phyloP scores from a whole-genome alignment of 495 filamentous ascomycete species.

The Cryomyces minteri region DNA sequence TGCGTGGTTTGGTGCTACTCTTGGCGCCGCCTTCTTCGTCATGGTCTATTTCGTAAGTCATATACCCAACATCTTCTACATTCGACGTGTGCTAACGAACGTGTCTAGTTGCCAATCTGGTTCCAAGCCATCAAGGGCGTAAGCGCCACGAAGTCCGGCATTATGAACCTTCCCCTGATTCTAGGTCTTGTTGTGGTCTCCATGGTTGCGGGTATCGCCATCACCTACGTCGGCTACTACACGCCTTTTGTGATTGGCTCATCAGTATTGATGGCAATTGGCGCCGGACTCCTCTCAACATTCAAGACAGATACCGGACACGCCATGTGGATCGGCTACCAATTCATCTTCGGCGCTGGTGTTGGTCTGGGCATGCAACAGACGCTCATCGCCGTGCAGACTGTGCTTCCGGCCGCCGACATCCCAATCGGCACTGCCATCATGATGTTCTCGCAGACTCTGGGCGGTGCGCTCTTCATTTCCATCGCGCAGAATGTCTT shows the following conservation, averaged over 20 bases:
- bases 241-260: conserved; percentile 50
- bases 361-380: conserved; percentile 52
- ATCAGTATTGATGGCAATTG: conserved; percentile 40
- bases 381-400: conserved; percentile 48
- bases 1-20: conserved; percentile 31
- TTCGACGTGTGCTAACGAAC: not conserved
- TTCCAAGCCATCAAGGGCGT: conserved; percentile 71
- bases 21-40: conserved; percentile 51
- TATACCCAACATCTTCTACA: no score
- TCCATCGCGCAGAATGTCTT: conserved; percentile 60
- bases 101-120: conserved; percentile 58
- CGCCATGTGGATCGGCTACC: conserved; percentile 62
- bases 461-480: conserved; percentile 51
- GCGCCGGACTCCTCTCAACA: conserved; percentile 50
- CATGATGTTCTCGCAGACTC: conserved; percentile 51
- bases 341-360: conserved; percentile 50
- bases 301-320: conserved; percentile 33
- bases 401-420: conserved; percentile 39
- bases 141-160: conserved; percentile 49
- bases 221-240: conserved; percentile 56
- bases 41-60: conserved; percentile 27
- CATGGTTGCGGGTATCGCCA: conserved; percentile 38
- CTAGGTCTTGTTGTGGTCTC: conserved; percentile 40
- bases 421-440: conserved; percentile 31
- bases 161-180: conserved; percentile 60